Conservation (phyloP, 2,329 filamentous ascomycete species). For the Emmonsiellopsis sp. region DNA sequence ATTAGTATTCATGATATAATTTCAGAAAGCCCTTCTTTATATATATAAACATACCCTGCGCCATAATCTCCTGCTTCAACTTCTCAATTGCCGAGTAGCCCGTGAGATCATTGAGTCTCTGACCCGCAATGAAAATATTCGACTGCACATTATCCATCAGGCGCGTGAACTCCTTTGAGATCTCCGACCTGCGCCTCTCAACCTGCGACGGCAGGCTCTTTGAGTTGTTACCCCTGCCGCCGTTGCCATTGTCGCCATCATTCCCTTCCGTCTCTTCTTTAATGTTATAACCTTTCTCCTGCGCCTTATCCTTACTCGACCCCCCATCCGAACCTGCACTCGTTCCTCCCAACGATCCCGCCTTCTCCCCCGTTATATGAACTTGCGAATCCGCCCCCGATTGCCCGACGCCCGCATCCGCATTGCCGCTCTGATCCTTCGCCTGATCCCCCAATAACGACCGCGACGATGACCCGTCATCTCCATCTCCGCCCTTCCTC, state of each 20-base stretch:
- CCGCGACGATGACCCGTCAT: background rate
- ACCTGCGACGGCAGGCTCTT: constrained; percentile 42
- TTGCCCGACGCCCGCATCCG: no score
- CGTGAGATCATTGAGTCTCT: constrained; percentile 86
- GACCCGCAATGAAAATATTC: constrained; percentile 74
- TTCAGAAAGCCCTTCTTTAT: background rate
- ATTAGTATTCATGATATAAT: constrained; percentile 1
- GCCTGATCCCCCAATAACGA: background rate
- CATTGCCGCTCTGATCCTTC: no score
- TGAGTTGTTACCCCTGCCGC: background rate
- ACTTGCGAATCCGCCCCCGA: no score
- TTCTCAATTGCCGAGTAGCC: constrained; percentile 87
- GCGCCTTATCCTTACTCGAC: background rate
- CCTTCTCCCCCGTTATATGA: no score
- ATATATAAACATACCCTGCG: constrained; percentile 43
- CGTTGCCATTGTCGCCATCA: background rate
- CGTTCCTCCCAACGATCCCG: no score
- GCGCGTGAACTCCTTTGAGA: constrained; percentile 54
- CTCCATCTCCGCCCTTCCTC: background rate
- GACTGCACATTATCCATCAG: constrained; percentile 86
- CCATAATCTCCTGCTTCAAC: constrained; percentile 68
- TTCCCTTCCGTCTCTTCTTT: background rate
- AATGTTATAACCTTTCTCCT: background rate
- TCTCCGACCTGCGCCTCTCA: constrained; percentile 45
- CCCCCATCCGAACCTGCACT: background rate